Conservation (phyloP, 2,329 filamentous ascomycete species). For the Pestalotiopsis sp. region DNA sequence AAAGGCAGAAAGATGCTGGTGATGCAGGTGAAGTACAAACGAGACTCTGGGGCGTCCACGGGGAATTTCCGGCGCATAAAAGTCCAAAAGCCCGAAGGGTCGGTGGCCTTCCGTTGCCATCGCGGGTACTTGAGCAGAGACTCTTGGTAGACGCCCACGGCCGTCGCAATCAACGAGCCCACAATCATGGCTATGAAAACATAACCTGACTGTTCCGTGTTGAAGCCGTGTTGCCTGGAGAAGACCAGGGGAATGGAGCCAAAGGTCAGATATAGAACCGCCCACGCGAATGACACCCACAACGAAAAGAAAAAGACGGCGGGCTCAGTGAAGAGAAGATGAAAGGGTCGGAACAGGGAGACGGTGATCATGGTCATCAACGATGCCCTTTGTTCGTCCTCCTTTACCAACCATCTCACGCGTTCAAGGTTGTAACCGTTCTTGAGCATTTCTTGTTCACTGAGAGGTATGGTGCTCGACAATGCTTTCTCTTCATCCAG, state of each 20-base stretch:
- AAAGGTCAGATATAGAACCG: constrained; percentile 83
- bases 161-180: constrained; percentile 65
- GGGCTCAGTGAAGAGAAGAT: constrained; percentile 72
- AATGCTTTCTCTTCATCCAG: constrained; percentile 16
- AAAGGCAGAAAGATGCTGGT: constrained; percentile 73
- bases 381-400: constrained; percentile 73
- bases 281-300: constrained; percentile 91
- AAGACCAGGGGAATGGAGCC: constrained; percentile 80
- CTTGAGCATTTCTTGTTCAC: not conserved
- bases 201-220: constrained; percentile 64
- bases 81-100: constrained; percentile 39
- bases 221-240: constrained; percentile 65
- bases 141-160: constrained; percentile 72
- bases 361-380: constrained; percentile 69
- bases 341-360: constrained; percentile 77
- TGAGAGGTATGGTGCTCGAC: not conserved
- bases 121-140: constrained; percentile 52
- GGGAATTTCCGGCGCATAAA: constrained; percentile 47
- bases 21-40: constrained; percentile 82
- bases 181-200: constrained; percentile 74
- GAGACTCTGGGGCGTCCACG: constrained; percentile 66
- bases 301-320: constrained; percentile 85
- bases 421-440: constrained; percentile 40
- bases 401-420: constrained; percentile 77
- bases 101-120: constrained; percentile 32